Percentiles rank a stretch among this genome's conserved stretches.
Evolutionary conservation across 495 filamentous ascomycete species (phyloP).

Genomic region (Podospora pseudopauciseta): DNA sequence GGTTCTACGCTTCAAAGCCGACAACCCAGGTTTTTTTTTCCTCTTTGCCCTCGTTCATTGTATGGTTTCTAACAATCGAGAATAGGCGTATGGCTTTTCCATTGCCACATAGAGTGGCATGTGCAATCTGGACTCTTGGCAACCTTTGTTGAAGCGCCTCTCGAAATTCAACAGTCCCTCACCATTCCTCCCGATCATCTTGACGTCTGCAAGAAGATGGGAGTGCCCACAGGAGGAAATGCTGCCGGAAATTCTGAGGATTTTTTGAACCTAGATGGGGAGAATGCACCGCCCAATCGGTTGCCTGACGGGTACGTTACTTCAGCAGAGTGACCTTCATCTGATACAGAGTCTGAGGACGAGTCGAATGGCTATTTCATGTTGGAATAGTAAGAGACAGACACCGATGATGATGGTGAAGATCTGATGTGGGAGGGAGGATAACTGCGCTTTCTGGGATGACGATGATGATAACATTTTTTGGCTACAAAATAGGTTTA

Average conservation of each 20-base stretch:
- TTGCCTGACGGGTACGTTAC: constrained; percentile 58
- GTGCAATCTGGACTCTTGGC: constrained; percentile 63
- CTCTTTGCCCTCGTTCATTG: background rate
- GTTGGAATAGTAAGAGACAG: background rate
- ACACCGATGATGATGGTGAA: background rate
- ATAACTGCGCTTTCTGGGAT: background rate
- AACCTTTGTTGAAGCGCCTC: constrained; percentile 61
- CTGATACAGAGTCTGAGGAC: background rate
- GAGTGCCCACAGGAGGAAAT: constrained; percentile 59
- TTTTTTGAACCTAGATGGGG: constrained; percentile 60
- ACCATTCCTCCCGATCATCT: constrained; percentile 61
- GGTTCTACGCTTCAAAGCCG: constrained; percentile 64
- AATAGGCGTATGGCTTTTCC: constrained; percentile 66
- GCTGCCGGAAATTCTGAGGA: constrained; percentile 68
- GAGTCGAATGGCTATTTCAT: background rate
- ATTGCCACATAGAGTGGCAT: constrained; percentile 71
- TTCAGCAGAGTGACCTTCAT: background rate
- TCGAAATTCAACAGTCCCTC: constrained; percentile 55
- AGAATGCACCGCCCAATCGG: constrained; percentile 51
- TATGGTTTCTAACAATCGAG: background rate
- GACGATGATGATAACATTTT: background rate
- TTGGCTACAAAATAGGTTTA: constrained; percentile 50
- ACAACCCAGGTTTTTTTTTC: constrained; percentile 54
- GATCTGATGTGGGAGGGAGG: background rate
- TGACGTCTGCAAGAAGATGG: constrained; percentile 53